Evolutionary conservation across 2,329 filamentous ascomycete species (phyloP).

Genomic region (Dothideomycetidae sp.): DNA sequence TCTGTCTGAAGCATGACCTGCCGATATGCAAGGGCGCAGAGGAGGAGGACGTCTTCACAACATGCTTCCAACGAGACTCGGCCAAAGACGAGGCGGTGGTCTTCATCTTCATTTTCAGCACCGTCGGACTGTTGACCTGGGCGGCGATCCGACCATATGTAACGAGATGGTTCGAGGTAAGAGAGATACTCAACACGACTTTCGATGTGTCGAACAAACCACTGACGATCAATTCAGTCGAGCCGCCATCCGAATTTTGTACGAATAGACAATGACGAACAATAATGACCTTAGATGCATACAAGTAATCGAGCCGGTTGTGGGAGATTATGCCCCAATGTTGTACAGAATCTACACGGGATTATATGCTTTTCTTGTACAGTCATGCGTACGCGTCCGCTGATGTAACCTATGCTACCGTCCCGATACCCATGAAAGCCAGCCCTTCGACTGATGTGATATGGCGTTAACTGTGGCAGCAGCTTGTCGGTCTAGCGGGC

Average conservation of each 20-base stretch:
- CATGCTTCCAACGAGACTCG: slow-evolving; percentile 56
- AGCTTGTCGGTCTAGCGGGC: slow-evolving; percentile 33
- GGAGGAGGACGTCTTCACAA: slow-evolving; percentile 51
- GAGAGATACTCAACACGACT: slow-evolving; percentile 13
- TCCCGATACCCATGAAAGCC: slow-evolving; percentile 31
- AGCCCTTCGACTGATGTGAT: slow-evolving; percentile 28
- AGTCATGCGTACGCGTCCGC: background rate
- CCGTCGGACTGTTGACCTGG: slow-evolving; percentile 45
- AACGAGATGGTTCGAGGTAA: slow-evolving; percentile 40
- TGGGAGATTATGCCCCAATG: slow-evolving; percentile 5
- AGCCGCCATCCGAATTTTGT: slow-evolving; percentile 30
- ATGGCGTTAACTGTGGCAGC: slow-evolving; percentile 25
- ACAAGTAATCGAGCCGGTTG: background rate
- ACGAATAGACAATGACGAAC: slow-evolving; percentile 24
- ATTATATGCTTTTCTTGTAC: background rate
- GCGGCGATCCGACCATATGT: slow-evolving; percentile 46
- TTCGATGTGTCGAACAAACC: slow-evolving; percentile 3
- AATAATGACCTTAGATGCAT: slow-evolving; percentile 2
- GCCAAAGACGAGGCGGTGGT: slow-evolving; percentile 52
- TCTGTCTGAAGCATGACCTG: slow-evolving; percentile 48
- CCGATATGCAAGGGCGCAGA: slow-evolving; percentile 48
- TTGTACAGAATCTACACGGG: slow-evolving; percentile 13
- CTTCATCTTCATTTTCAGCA: slow-evolving; percentile 51
- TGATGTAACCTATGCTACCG: slow-evolving; percentile 16
- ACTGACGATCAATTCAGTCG: slow-evolving; percentile 2